Conservation (phyloP, 2,329 filamentous ascomycete genomes). For the Fusarium multiceps region DNA sequence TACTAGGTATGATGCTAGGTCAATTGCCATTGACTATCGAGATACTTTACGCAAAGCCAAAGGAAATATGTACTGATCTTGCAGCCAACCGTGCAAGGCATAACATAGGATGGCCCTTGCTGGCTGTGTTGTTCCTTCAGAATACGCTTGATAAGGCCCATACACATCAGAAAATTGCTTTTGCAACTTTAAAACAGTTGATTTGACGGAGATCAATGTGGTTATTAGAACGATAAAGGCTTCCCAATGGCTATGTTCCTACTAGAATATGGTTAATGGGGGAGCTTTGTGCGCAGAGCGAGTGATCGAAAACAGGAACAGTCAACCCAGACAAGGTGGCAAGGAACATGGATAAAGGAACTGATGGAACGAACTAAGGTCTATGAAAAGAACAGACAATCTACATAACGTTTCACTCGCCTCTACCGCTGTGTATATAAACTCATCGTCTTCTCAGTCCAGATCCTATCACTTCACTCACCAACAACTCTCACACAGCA, state of each 20-base stretch:
- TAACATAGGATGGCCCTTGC: neutral
- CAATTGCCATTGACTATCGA: neutral
- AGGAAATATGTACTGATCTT: neutral
- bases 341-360: neutral
- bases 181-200: neutral
- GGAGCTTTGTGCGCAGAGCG: neutral
- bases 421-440: neutral
- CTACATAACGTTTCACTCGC: too few species aligned
- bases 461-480: neutral
- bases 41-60: neutral
- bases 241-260: neutral
- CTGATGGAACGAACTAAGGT: neutral
- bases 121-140: neutral
- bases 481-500: neutral
- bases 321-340: neutral
- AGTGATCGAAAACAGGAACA: neutral
- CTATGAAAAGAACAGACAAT: neutral
- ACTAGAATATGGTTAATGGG: accelerated
- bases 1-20: accelerated
- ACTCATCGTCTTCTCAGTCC: neutral
- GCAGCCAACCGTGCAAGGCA: neutral
- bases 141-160: neutral
- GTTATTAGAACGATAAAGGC: accelerated
- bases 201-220: accelerated
- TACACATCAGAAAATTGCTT: accelerated